Percentiles rank a stretch among this genome's conserved stretches.
phyloP scores from a whole-genome alignment of 1,284 basidiomycete genomes.

The Anthracocystis panici-leucophaei region DNA sequence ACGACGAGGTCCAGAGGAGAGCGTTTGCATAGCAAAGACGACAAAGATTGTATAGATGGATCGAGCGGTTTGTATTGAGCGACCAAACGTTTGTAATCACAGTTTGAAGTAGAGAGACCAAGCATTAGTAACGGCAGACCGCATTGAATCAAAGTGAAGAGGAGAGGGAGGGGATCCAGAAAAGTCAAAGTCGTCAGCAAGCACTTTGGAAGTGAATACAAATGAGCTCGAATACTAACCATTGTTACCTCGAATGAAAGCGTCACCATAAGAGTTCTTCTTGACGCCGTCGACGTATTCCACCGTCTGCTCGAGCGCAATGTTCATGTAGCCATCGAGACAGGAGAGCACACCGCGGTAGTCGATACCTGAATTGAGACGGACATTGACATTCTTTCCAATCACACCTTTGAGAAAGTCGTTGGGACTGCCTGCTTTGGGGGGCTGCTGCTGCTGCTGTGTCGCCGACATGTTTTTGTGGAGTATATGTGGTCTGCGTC shows the following conservation, averaged over 20 bases:
- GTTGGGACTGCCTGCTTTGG: conserved; percentile 60
- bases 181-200: conserved; percentile 12
- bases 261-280: conserved; percentile 91
- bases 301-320: conserved; percentile 94
- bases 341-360: conserved; percentile 95
- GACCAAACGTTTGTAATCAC: too few species aligned
- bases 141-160: neutral
- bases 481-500: conserved; percentile 23
- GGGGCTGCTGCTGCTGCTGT: conserved; percentile 12
- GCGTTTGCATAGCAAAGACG: too few species aligned
- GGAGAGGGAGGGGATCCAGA: neutral
- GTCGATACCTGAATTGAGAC: conserved; percentile 94
- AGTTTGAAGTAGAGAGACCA: too few species aligned
- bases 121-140: neutral
- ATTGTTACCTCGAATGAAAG: conserved; percentile 96
- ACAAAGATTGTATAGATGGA: too few species aligned
- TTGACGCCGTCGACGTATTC: conserved; percentile 88
- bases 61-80: too few species aligned
- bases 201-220: neutral
- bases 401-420: conserved; percentile 76
- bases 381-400: conserved; percentile 91
- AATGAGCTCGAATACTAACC: conserved; percentile 74
- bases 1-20: neutral
- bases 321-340: conserved; percentile 94
- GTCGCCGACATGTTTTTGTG: conserved; percentile 22